Evolutionary conservation across 2,329 filamentous ascomycete species (phyloP).

Genomic region (Fusarium drepaniforme): DNA sequence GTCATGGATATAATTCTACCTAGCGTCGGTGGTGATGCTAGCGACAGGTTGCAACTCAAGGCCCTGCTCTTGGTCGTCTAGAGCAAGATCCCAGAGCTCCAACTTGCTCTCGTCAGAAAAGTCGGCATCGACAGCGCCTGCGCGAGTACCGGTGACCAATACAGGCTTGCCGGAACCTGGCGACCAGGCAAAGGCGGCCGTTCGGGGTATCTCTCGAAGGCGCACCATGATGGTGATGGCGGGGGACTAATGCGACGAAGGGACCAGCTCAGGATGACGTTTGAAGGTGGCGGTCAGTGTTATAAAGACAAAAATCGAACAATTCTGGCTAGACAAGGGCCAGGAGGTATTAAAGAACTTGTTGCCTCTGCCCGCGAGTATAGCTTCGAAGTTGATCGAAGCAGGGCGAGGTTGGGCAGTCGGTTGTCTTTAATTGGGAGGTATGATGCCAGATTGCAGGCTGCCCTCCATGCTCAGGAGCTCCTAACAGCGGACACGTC

Average conservation of each 20-base stretch:
- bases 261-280: conserved; percentile 37
- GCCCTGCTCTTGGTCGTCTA: conserved; percentile 81
- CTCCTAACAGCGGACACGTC: conserved; percentile 44
- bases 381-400: conserved; percentile 41
- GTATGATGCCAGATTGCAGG: conserved; percentile 62
- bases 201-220: conserved; percentile 95
- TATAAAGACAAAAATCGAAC: conserved; percentile 31
- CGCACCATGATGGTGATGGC: conserved; percentile 80
- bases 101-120: conserved; percentile 98
- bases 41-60: conserved; percentile 88
- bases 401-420: conserved; percentile 40
- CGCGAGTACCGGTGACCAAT: conserved; percentile 92
- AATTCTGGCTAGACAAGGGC: conserved; percentile 36
- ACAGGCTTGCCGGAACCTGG: conserved; percentile 82
- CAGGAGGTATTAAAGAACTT: conserved; percentile 34
- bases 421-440: conserved; percentile 45
- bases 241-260: conserved; percentile 46
- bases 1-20: conserved; percentile 64
- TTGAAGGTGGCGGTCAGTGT: conserved; percentile 29
- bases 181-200: conserved; percentile 97
- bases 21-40: conserved; percentile 88
- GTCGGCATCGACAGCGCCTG: conserved; percentile 94
- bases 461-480: conserved; percentile 47
- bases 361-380: conserved; percentile 48
- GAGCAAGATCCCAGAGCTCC: conserved; percentile 93